phyloP scores from a whole-genome alignment of 2,329 filamentous ascomycete species.

The Xylaria arbuscula region DNA sequence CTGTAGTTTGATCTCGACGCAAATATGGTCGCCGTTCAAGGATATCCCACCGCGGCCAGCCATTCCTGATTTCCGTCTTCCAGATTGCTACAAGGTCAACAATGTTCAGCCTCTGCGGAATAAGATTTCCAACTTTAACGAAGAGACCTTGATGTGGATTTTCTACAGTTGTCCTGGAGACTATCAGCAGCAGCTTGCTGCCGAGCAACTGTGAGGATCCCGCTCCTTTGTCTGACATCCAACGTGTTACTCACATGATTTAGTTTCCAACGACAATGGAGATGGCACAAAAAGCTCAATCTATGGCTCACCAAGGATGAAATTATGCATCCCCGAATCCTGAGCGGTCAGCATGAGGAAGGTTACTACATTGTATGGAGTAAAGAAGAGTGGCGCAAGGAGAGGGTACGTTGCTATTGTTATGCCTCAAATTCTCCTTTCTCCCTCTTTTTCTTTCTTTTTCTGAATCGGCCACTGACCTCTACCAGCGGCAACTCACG shows the following conservation, averaged over 20 bases:
- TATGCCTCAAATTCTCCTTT: too few relatives aligned
- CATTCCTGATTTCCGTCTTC: constrained; percentile 67
- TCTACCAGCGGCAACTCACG: constrained; percentile 67
- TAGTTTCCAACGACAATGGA: constrained; percentile 73
- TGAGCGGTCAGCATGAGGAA: constrained; percentile 69
- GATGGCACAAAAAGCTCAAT: constrained; percentile 75
- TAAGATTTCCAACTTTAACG: constrained; percentile 74
- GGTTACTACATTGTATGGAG: constrained; percentile 76
- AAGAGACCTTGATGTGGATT: constrained; percentile 76
- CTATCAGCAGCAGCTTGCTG: constrained; percentile 71
- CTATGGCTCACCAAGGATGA: constrained; percentile 77
- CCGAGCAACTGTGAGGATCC: constrained; percentile 67
- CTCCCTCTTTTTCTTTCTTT: neutral
- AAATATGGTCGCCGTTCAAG: constrained; percentile 71
- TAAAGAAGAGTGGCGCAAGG: constrained; percentile 69
- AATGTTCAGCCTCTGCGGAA: constrained; percentile 74
- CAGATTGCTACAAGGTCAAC: constrained; percentile 74
- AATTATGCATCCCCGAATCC: constrained; percentile 69
- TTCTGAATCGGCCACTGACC: constrained; percentile 27
- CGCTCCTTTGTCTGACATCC: neutral
- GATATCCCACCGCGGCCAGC: constrained; percentile 68
- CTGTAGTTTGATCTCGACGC: constrained; percentile 65
- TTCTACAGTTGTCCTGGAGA: constrained; percentile 75
- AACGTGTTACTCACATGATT: constrained; percentile 32
- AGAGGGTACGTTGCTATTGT: constrained; percentile 62